Base-by-base conservation (phyloP, 805 yeast genomes). In the Ogataea kodamae region DNA sequence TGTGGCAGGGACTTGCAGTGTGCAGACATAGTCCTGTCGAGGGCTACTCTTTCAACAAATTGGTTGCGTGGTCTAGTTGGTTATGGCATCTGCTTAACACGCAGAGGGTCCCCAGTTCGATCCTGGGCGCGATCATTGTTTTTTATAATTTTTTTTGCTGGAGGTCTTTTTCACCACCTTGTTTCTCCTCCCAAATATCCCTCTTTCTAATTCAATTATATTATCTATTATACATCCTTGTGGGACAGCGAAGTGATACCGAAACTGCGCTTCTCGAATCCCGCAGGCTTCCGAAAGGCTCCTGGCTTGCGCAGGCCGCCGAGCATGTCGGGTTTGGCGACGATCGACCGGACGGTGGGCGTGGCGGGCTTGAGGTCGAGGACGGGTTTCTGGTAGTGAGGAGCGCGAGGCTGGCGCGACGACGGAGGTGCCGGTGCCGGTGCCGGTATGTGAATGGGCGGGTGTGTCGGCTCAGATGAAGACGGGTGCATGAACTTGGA, bases 101-200 rank as follows among this genome's bases (percentile, higher is more conserved):
- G 96, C 96, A 87, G 92, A 85, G 85, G 88, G 97, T 90, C 97
- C 96, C 97, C 96, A 88, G 97, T 90, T 90, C 97, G 96, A 90
- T 87, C 97, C 97, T 88, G 97, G 97, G 97, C 88, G 83, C 80
- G 86, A 82, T 87, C 96, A 88, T 25, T 50, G 57, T 68, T 66
- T 62, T 52, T 48, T 23, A 8, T 13, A 13, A 4, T 9, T 14
- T 14, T 19, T 18, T n/a, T n/a, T n/a, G n/a, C n/a, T n/a, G n/a
- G n/a, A n/a, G n/a, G n/a, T n/a, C n/a, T n/a, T n/a, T n/a, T n/a
- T n/a, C n/a, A n/a, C n/a, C n/a, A n/a, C n/a, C n/a, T n/a, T n/a
- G n/a, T n/a, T n/a, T n/a, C n/a, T n/a, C n/a, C n/a, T n/a, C n/a
- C n/a, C n/a, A n/a, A 19, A 19, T 19, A 19, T 19, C 21, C 9